Base-by-base conservation (phyloP, 164 flowering plant genomes). In the Vitis amurensis region DNA sequence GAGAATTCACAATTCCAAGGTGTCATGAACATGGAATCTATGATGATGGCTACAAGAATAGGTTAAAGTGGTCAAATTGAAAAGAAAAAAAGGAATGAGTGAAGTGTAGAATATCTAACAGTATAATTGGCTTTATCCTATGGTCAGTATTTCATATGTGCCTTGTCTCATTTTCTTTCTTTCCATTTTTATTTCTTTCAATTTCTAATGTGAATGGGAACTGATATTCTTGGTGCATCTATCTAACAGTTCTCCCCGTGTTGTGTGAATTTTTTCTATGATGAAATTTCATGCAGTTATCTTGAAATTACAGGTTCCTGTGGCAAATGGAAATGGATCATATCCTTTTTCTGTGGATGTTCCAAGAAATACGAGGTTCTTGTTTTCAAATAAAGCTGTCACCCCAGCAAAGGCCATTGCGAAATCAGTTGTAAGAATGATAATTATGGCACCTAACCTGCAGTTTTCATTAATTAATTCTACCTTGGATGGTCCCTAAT, bases 311-410 rank as follows among this genome's bases (percentile, higher is more conserved):
- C 76, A 92, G 99, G 97, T 96, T 76, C 99, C 99, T 78, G 93
- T 96, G 67, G 98, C 97, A 74, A 93, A 79, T 86, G 93, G 95
- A 71, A 82, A 75, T 84, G 97, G 91, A 66, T 86, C 94, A 48
- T 86, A 85, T 77, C 99, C 99, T 51, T 96, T 82, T 76, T 79
- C 97, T 61, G 79, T 88, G 57, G 90, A 89, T 88, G 99, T 90
- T 79, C 97, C 99, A 3, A 83, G 97, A 80, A 87, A 93, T 83
- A 93, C 94, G 55, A 87, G 95, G 78, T 96, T 91, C 82, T 91
- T 96, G 79, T 96, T 96, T 79, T 80, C 97, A 61, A 86, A 88
- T 77, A 92, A 82, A 74, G 77, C 86, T 19, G 62, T 64, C 48
- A 85, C 90, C 55, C 97, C 98, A 70, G 80, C 93, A 68, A 91